Percentiles rank a stretch among this genome's conserved stretches.
phyloP scores from a whole-genome alignment of 345 rosid species.

The Aquilaria malaccensis region DNA sequence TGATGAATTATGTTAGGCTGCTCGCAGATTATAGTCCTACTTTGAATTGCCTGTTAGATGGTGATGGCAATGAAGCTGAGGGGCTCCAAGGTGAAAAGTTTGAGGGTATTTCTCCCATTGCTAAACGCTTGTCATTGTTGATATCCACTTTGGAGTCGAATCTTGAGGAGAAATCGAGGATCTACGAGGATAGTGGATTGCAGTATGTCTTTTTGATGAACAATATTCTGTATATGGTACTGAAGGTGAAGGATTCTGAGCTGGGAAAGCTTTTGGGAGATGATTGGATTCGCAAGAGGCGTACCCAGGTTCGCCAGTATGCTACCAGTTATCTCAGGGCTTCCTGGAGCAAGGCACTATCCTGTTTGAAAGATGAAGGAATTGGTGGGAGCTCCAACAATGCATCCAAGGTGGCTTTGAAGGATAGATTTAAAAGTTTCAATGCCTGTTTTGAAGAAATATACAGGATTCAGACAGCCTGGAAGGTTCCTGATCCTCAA shows the following conservation, averaged over 20 bases:
- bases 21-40: constrained; percentile 67
- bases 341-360: constrained; percentile 66
- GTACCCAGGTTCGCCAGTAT: constrained; percentile 63
- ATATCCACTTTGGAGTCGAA: constrained; percentile 55
- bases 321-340: constrained; percentile 85
- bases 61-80: constrained; percentile 28
- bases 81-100: constrained; percentile 22
- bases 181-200: constrained; percentile 66
- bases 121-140: constrained; percentile 43
- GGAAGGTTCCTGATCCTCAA: constrained; percentile 88
- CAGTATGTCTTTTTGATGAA: constrained; percentile 73
- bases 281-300: constrained; percentile 73
- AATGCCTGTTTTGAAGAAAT: constrained; percentile 79
- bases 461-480: constrained; percentile 74
- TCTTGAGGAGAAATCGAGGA: constrained; percentile 68
- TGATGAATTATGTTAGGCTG: constrained; percentile 81
- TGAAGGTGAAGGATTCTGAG: constrained; percentile 79
- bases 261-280: constrained; percentile 69
- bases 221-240: constrained; percentile 72
- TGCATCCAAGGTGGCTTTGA: constrained; percentile 59
- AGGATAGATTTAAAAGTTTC: constrained; percentile 74
- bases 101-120: constrained; percentile 42
- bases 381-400: constrained; percentile 51
- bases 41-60: constrained; percentile 48
- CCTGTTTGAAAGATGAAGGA: constrained; percentile 72